phyloP scores from a whole-genome alignment of 805 yeast species.

The Pichia thaimueangensis region DNA sequence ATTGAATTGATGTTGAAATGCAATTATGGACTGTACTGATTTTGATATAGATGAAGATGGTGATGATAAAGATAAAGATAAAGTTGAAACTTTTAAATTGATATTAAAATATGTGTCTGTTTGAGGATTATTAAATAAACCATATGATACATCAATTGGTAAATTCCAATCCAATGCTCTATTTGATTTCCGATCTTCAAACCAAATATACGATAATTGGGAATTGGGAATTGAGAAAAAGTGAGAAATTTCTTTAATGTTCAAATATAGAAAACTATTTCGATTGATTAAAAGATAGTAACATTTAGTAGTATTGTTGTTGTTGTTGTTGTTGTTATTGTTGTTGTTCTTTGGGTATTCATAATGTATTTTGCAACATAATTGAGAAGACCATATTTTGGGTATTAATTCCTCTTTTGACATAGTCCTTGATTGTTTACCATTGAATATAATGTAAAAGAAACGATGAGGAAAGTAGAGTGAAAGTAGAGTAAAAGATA shows the following conservation, averaged over 20 bases:
- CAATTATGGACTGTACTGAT: conserved; percentile 26
- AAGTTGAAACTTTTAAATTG: not conserved
- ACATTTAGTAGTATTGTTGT: not conserved
- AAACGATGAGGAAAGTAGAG: too few species aligned
- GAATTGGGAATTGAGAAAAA: conserved; percentile 30
- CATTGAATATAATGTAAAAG: too few species aligned
- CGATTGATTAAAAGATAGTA: conserved; percentile 29
- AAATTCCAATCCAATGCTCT: conserved; percentile 56
- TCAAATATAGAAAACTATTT: conserved; percentile 46
- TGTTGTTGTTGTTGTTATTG: too few species aligned
- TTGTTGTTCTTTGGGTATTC: conserved; percentile 5
- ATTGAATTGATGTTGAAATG: conserved; percentile 14
- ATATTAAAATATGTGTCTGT: not conserved
- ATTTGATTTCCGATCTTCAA: conserved; percentile 43
- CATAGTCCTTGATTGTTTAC: too few species aligned
- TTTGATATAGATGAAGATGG: not conserved
- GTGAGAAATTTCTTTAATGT: conserved; percentile 31
- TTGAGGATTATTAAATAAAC: conserved; percentile 32
- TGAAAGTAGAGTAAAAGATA: too few species aligned
- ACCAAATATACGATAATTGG: conserved; percentile 25
- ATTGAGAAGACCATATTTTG: conserved; percentile 3
- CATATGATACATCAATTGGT: conserved; percentile 61
- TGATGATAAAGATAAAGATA: not conserved
- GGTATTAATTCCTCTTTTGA: not conserved
- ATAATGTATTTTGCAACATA: not conserved